Base-by-base conservation (phyloP, 495 filamentous ascomycete species). In the Lineolata rhizophorae region DNA sequence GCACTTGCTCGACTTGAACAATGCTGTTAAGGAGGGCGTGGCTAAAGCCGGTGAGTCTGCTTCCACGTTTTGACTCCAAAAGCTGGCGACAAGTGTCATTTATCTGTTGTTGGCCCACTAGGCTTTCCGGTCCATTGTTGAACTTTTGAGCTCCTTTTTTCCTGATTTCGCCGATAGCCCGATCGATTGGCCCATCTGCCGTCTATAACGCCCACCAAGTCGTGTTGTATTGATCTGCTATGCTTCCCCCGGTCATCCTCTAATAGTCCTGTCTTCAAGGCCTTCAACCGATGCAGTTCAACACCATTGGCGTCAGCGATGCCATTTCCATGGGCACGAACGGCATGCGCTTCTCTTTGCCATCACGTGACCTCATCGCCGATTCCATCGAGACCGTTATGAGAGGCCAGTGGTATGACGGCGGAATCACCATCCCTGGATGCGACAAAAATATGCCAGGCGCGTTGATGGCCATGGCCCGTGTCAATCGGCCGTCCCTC, bases 391-490 rank as follows among this genome's bases (percentile, higher is more conserved):
- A 97, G 64, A 95, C 90, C 4, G 87, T 95, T 25, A 97, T 97
- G 87, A 69, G 80, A 30, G 87, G 80, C 9, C 87, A 97, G 61
- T 97, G 87, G 90, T 97, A 97, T 51, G 87, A 97, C 54, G 87
- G 78, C 47, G 95, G 95, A 51, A 80, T 97, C 49, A 90, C 80
- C 13, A 78, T 97, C 44, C 87, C 87, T n/a, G 87, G 87, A 25
- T 97, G 87, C 54, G 90, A 97, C 63, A 97, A 97, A 72, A 97
- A 97, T 56, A 94, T 97, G 90, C 87, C 87, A 4, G 87, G 87
- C 56, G 87, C 94, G 21, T 56, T 94, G 37, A 97, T 97, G 60
- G 90, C 87, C 26, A 94, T 94, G 87, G 87, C 81, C 18, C 65
- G 87, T 30, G 70, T 92, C 45, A 95, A 97, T 58, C 62, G 87